These are phyloP conservation scores for Afroboletus lepidellus DNA, from an alignment of 1,284 basidiomycete species.

Conservation along the genomic window DNA sequence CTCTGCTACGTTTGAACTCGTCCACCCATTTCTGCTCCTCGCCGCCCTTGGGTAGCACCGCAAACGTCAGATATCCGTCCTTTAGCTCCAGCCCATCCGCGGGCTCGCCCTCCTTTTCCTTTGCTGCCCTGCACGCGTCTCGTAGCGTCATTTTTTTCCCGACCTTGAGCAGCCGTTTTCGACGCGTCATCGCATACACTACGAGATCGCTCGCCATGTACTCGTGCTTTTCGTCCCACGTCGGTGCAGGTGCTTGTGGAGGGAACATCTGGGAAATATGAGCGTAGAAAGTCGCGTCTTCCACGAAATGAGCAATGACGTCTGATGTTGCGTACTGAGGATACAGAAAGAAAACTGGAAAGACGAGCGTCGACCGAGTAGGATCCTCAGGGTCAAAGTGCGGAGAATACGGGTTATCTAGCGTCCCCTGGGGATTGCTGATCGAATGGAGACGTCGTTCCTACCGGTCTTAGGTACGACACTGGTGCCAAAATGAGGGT, in stretches of 20 bases:
- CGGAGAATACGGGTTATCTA: slow-evolving; percentile 54
- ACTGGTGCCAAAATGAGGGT: slow-evolving; percentile 1
- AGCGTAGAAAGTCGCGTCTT: slow-evolving; percentile 78
- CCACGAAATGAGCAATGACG: slow-evolving; percentile 83
- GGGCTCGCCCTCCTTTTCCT: slow-evolving; percentile 56
- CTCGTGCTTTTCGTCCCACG: slow-evolving; percentile 79
- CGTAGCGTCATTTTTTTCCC: slow-evolving; percentile 85
- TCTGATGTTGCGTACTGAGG: slow-evolving; percentile 89
- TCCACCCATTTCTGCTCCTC: slow-evolving; percentile 86
- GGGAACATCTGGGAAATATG: slow-evolving; percentile 87
- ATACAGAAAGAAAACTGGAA: slow-evolving; percentile 92
- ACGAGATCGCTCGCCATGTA: slow-evolving; percentile 69
- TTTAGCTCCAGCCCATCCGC: slow-evolving; percentile 83
- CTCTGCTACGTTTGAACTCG: slow-evolving; percentile 74
- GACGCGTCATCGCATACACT: slow-evolving; percentile 81
- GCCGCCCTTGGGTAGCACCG: slow-evolving; percentile 81
- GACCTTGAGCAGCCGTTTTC: slow-evolving; percentile 80
- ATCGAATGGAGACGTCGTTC: slow-evolving; percentile 61
- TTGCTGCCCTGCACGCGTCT: slow-evolving; percentile 69
- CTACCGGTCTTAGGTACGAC: slow-evolving; percentile 38
- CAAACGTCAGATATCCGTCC: slow-evolving; percentile 85
- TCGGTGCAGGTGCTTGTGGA: slow-evolving; percentile 54
- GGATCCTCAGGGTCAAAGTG: slow-evolving; percentile 64
- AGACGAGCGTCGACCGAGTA: slow-evolving; percentile 58
- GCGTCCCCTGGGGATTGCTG: slow-evolving; percentile 57